Conservation (phyloP, 768 basidiomycete species). For the Asterophora parasitica region DNA sequence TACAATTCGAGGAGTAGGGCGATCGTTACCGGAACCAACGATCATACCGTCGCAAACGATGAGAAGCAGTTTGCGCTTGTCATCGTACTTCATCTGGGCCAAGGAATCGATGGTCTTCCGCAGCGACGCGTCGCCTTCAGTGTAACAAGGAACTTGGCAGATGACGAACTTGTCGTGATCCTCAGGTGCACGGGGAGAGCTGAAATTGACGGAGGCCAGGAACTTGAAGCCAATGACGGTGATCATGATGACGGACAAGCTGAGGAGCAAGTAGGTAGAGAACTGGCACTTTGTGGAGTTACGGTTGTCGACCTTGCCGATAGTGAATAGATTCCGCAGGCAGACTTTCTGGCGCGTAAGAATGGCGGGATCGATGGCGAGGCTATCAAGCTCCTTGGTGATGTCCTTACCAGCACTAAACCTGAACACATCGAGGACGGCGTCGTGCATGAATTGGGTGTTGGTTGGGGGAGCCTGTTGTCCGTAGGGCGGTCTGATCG, state of each 20-base stretch:
- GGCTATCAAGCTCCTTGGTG: conserved; percentile 63
- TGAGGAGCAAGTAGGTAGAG: conserved; percentile 86
- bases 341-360: conserved; percentile 79
- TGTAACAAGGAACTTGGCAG: conserved; percentile 98
- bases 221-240: conserved; percentile 92
- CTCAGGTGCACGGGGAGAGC: conserved; percentile 70
- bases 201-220: conserved; percentile 78
- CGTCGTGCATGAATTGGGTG: conserved; percentile 66
- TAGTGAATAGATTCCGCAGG: conserved; percentile 87
- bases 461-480: conserved; percentile 39
- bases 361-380: conserved; percentile 55
- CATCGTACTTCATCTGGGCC: conserved; percentile 93
- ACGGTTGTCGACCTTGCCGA: conserved; percentile 90
- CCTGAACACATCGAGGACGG: conserved; percentile 72
- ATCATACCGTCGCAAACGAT: conserved; percentile 98
- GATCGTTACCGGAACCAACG: conserved; percentile 94
- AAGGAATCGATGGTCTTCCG: conserved; percentile 90
- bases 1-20: conserved; percentile 93
- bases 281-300: conserved; percentile 90
- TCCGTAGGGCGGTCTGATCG: conserved; percentile 43
- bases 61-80: conserved; percentile 92
- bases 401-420: conserved; percentile 72
- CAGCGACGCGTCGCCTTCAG: conserved; percentile 87
- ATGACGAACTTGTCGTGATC: conserved; percentile 93
- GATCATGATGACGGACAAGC: conserved; percentile 88